These are phyloP conservation scores for Dothistroma septosporum DNA, from an alignment of 2,329 filamentous ascomycete species.

Conservation along the genomic window DNA sequence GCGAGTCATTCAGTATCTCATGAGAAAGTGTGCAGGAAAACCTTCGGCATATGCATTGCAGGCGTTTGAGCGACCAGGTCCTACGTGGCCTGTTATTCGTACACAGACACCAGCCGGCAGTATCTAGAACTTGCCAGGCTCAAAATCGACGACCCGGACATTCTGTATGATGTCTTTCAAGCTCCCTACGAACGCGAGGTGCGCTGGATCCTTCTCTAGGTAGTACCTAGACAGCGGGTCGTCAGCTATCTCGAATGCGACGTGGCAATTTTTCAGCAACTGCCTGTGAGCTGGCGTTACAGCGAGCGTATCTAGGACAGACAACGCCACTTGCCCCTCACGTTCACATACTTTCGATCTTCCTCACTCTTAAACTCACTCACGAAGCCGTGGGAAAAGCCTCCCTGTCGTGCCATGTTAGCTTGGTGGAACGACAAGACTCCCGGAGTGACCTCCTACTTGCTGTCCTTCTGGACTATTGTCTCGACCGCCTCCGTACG, in stretches of 20 bases:
- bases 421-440: background rate
- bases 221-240: constrained; percentile 50
- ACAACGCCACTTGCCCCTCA: background rate
- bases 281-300: background rate
- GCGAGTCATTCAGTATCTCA: constrained; percentile 76
- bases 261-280: background rate
- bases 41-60: constrained; percentile 25
- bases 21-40: constrained; percentile 23
- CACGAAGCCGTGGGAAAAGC: constrained; percentile 66
- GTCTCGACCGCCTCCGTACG: constrained; percentile 56
- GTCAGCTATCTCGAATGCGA: background rate
- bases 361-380: constrained; percentile 60
- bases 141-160: constrained; percentile 59
- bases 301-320: background rate
- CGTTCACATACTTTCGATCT: constrained; percentile 39
- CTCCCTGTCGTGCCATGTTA: constrained; percentile 40
- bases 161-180: constrained; percentile 49
- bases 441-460: constrained; percentile 40
- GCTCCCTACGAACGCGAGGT: constrained; percentile 56
- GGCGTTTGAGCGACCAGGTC: constrained; percentile 15
- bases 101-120: background rate
- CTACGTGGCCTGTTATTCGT: background rate
- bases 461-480: constrained; percentile 59
- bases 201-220: constrained; percentile 59
- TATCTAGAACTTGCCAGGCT: constrained; percentile 33